phyloP scores from a whole-genome alignment of 805 yeast species.

The Nematodospora valgi region DNA sequence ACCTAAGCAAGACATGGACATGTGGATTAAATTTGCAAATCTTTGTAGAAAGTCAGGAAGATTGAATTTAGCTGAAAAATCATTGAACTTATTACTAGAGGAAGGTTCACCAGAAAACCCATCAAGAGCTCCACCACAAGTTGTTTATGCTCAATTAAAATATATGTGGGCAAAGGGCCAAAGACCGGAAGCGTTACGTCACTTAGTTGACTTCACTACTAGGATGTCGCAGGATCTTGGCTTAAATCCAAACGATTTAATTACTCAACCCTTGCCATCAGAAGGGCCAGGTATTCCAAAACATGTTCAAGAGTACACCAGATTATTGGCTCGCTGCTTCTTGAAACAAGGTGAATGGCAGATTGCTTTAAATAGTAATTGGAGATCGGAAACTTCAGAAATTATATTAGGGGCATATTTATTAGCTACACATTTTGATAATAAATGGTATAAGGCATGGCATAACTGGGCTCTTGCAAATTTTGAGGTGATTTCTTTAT shows the following conservation, averaged over 20 bases:
- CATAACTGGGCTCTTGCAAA: conserved; percentile 99
- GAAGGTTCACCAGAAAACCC: conserved; percentile 61
- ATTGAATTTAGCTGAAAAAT: conserved; percentile 86
- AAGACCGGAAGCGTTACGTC: conserved; percentile 79
- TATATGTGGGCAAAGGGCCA: conserved; percentile 97
- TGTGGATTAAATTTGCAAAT: conserved; percentile 98
- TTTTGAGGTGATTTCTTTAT: conserved; percentile 84
- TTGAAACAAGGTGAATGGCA: conserved; percentile 99
- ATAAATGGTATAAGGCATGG: conserved; percentile 97
- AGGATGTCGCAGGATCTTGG: conserved; percentile 88
- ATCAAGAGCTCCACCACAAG: conserved; percentile 91
- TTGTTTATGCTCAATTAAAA: conserved; percentile 94
- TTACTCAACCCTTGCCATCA: conserved; percentile 80
- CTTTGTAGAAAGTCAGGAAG: conserved; percentile 93
- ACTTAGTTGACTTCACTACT: conserved; percentile 85
- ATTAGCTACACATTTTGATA: conserved; percentile 92
- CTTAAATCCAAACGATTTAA: conserved; percentile 79
- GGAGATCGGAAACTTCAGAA: conserved; percentile 77
- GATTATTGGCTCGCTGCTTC: conserved; percentile 86
- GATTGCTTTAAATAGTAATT: conserved; percentile 69
- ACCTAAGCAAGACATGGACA: conserved; percentile 95
- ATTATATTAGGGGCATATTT: conserved; percentile 88
- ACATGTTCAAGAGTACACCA: conserved; percentile 79
- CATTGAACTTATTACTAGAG: conserved; percentile 74
- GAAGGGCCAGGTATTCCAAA: conserved; percentile 66